Evolutionary conservation across 2,329 filamentous ascomycete species (phyloP).

Genomic region (Bipolaris oryzae): DNA sequence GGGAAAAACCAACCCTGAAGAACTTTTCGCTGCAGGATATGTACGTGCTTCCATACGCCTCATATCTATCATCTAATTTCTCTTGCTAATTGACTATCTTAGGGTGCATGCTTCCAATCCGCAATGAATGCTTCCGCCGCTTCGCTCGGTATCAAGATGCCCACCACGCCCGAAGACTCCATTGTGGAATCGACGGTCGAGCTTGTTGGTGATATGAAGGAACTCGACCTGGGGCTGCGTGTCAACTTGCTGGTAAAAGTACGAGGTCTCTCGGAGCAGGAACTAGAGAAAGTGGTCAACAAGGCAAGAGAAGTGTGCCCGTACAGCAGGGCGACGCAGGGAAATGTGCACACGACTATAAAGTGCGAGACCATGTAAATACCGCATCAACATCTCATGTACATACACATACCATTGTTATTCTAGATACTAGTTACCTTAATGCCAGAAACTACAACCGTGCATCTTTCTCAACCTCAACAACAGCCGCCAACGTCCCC

Average conservation of each 20-base stretch:
- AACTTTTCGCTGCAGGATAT: conserved; percentile 57
- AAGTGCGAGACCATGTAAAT: conserved; percentile 31
- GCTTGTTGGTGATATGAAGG: conserved; percentile 54
- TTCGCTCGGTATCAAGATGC: conserved; percentile 51
- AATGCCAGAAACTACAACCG: background rate
- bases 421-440: too few species aligned
- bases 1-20: conserved; percentile 54
- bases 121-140: conserved; percentile 55
- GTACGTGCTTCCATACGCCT: conserved; percentile 24
- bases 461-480: conserved; percentile 44
- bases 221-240: conserved; percentile 53
- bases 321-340: conserved; percentile 43
- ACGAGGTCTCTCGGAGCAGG: conserved; percentile 38
- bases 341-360: conserved; percentile 39
- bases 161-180: conserved; percentile 46
- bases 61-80: too few species aligned
- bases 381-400: background rate
- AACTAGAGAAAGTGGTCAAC: conserved; percentile 45
- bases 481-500: conserved; percentile 59
- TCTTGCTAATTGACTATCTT: background rate
- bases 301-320: conserved; percentile 47
- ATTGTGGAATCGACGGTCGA: conserved; percentile 53
- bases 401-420: background rate
- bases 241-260: conserved; percentile 53
- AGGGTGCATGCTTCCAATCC: conserved; percentile 38